Conservation (phyloP, 768 basidiomycete species). For the Agrocybe chaxingu region DNA sequence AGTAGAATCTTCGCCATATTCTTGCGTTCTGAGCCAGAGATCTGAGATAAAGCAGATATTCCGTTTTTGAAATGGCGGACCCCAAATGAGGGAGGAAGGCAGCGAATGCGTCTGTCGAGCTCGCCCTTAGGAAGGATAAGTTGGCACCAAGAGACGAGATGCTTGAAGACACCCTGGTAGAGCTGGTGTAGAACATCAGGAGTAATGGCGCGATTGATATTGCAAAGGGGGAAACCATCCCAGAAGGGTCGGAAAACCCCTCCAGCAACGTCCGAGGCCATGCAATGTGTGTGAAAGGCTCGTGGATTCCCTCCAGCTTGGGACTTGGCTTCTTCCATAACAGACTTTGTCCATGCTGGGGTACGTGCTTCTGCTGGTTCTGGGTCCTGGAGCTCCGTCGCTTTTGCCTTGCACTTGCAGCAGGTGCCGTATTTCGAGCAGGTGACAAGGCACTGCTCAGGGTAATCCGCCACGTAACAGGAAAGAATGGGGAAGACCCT, state of each 20-base stretch:
- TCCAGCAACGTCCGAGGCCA: conserved; percentile 16
- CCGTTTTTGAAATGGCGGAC: conserved; percentile 37
- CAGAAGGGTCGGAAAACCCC: conserved; percentile 14
- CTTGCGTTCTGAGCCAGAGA: conserved; percentile 37
- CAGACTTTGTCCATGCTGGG: conserved; percentile 8
- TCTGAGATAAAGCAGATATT: conserved; percentile 35
- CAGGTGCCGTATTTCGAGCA: conserved; percentile 24
- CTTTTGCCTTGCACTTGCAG: conserved; percentile 12
- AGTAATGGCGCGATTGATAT: conserved; percentile 13
- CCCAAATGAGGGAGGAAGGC: conserved; percentile 25
- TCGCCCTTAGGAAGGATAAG: conserved; percentile 1
- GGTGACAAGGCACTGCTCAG: conserved; percentile 37
- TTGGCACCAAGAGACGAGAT: conserved; percentile 13
- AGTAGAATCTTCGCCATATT: conserved; percentile 30
- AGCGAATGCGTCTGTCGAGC: conserved; percentile 22
- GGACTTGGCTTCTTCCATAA: conserved; percentile 11
- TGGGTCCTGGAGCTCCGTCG: conserved; percentile 7
- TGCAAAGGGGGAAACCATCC: conserved; percentile 12
- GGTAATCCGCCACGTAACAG: conserved; percentile 28
- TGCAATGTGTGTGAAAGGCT: conserved; percentile 11
- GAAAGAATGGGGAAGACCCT: conserved; percentile 16
- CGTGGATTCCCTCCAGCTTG: conserved; percentile 8
- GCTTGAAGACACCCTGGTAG: conserved; percentile 19
- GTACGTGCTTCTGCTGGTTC: not conserved
- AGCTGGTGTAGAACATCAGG: conserved; percentile 20